phyloP scores from a whole-genome alignment of 768 basidiomycete genomes.

The Pleurotus tuoliensis region DNA sequence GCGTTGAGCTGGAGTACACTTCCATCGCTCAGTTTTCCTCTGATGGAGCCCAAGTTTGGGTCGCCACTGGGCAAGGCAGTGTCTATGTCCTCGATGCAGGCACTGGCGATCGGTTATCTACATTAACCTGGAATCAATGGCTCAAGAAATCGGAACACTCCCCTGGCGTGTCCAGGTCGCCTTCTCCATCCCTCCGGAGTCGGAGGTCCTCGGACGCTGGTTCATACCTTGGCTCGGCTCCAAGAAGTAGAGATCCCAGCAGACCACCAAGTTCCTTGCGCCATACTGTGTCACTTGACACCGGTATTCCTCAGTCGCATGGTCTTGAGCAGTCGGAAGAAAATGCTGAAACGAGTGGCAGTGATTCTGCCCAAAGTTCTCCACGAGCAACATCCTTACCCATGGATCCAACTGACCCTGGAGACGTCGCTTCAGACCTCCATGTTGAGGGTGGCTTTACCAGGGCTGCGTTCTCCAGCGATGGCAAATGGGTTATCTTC shows the following conservation, averaged over 20 bases:
- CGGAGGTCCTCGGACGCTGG: background rate
- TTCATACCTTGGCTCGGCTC: background rate
- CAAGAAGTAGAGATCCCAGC: background rate
- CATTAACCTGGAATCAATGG: background rate
- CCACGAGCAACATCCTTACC: background rate
- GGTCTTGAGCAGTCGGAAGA: background rate
- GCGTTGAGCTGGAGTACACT: background rate
- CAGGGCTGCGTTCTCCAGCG: background rate
- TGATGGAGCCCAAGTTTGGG: background rate
- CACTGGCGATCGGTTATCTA: background rate
- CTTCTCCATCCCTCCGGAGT: too few species aligned
- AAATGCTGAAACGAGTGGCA: background rate
- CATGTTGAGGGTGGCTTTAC: background rate
- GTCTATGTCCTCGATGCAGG: background rate
- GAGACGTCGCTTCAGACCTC: background rate
- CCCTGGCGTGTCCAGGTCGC: too few species aligned
- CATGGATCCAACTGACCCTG: background rate
- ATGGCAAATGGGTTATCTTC: constrained; percentile 1
- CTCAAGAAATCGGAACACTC: background rate
- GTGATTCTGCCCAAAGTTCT: background rate
- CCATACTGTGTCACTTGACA: background rate
- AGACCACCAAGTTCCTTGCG: background rate
- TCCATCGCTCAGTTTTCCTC: background rate
- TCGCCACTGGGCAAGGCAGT: background rate
- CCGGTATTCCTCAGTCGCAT: background rate